Conservation (phyloP, 805 yeast genomes). For the Blastobotrys muscicola region DNA sequence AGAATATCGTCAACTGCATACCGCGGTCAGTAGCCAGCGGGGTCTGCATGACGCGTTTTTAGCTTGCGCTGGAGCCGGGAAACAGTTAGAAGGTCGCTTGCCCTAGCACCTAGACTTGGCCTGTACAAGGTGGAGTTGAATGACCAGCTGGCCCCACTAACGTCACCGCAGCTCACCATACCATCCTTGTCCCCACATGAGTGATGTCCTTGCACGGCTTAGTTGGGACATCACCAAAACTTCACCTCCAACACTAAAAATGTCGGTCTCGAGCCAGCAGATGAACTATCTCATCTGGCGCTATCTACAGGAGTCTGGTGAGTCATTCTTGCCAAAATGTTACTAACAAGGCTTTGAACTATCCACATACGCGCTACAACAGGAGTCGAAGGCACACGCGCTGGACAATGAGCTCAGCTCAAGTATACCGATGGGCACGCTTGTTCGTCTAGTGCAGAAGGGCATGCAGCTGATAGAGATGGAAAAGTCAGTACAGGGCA, state of each 20-base stretch:
- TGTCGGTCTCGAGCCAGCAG: slow-evolving; percentile 78
- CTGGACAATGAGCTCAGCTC: slow-evolving; percentile 43
- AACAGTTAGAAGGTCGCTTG: no score
- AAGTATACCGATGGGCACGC: slow-evolving; percentile 64
- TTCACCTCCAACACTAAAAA: slow-evolving; percentile 21
- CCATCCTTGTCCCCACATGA: no score
- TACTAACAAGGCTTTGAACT: slow-evolving; percentile 39
- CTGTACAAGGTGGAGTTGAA: no score
- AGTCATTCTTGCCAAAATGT: slow-evolving; percentile 7
- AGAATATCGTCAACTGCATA: no score
- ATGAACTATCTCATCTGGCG: slow-evolving; percentile 89
- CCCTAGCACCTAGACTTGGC: no score
- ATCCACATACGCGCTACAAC: slow-evolving; percentile 71
- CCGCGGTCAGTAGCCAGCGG: no score
- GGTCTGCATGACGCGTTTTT: no score
- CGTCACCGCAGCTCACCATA: no score
- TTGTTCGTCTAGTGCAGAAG: slow-evolving; percentile 74
- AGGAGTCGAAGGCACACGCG: slow-evolving; percentile 54
- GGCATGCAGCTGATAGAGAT: slow-evolving; percentile 74
- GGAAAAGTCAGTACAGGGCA: slow-evolving; percentile 21
- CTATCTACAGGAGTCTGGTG: slow-evolving; percentile 78
- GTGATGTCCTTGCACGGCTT: background rate
- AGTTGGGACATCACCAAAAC: background rate
- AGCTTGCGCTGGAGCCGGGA: no score
- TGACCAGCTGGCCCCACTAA: no score